Evolutionary conservation across 208 protist species (phyloP), one percentile per base, ranked within the genome.

Genomic region (Balamuthia mandrillaris): DNA sequence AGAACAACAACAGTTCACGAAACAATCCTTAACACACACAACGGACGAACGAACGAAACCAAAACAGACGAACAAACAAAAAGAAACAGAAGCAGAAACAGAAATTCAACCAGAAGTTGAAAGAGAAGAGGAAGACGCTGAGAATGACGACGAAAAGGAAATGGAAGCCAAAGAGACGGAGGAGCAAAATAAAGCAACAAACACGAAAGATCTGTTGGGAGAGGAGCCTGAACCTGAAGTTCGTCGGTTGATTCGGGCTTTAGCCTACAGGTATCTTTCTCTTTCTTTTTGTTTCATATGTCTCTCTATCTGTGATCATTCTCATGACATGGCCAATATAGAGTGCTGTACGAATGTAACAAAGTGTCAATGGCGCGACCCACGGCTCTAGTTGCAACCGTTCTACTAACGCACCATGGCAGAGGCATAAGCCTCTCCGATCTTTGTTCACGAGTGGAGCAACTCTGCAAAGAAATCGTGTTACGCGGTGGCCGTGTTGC

Each of bases 341-440:
- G 72, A 56, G 52, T 81, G 1, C 47, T 63, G 10, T 81, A 81
- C 47, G 72, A 81, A 27, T 65, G 47, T 18, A 81, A 81, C 45
- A 58, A 63, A n/a, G 72, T 81, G 47, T 42, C 77, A 10, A 37
- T 84, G 52, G 77, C 77, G 1, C 37, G 37, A 41, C 77, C 77
- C 33, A 70, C 77, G 16, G 37, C 77, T 35, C 77, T 84, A n/a
- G 77, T 84, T n/a, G 77, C 60, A 14, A 72, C 77, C 29, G 77
- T 41, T 21, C 77, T 84, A 7, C 77, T 84, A n/a, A 70, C 77
- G 18, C 52, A 72, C 42, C 45, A 27, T 2, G 60, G 42, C 10
- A 35, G 77, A 4, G 54, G 77, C 1, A 5, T 84, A 31, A 14
- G 42, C 27, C 33, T 65, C 33, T 42, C 77, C 2, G 33, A 84